These are phyloP conservation scores for Carallia brachiata DNA, from an alignment of 345 rosid species.

Conservation along the genomic window DNA sequence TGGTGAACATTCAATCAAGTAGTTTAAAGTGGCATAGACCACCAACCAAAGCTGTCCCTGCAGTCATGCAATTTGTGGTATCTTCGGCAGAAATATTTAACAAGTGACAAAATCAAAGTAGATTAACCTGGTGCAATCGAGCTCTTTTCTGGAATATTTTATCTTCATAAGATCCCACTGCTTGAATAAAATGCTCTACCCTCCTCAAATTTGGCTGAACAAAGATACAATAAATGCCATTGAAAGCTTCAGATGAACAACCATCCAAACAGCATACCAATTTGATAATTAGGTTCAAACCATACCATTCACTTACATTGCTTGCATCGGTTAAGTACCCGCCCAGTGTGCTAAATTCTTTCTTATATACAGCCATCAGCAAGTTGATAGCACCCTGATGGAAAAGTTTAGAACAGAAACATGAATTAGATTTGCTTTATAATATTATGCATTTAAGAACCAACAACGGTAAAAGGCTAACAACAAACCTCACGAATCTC, in stretches of 20 bases:
- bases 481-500: slow-evolving; percentile 94
- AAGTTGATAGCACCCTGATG: slow-evolving; percentile 90
- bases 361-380: slow-evolving; percentile 80
- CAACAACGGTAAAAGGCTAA: neutral
- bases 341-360: slow-evolving; percentile 57
- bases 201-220: slow-evolving; percentile 65
- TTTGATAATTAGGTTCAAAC: neutral
- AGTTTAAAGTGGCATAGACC: neutral
- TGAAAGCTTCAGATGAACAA: neutral
- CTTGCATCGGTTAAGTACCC: slow-evolving; percentile 74
- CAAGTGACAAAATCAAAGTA: neutral
- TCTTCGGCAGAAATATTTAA: neutral
- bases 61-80: neutral
- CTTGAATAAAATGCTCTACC: slow-evolving; percentile 88
- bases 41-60: neutral
- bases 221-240: slow-evolving; percentile 14
- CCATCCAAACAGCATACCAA: slow-evolving; percentile 11
- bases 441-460: neutral
- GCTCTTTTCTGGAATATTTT: slow-evolving; percentile 85
- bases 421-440: neutral
- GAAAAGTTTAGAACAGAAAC: neutral
- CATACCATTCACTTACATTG: slow-evolving; percentile 47
- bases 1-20: neutral
- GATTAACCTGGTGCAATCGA: slow-evolving; percentile 57
- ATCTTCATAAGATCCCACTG: slow-evolving; percentile 82